Conservation (phyloP, 2,329 filamentous ascomycete species). For the Diaporthe citrichinensis region DNA sequence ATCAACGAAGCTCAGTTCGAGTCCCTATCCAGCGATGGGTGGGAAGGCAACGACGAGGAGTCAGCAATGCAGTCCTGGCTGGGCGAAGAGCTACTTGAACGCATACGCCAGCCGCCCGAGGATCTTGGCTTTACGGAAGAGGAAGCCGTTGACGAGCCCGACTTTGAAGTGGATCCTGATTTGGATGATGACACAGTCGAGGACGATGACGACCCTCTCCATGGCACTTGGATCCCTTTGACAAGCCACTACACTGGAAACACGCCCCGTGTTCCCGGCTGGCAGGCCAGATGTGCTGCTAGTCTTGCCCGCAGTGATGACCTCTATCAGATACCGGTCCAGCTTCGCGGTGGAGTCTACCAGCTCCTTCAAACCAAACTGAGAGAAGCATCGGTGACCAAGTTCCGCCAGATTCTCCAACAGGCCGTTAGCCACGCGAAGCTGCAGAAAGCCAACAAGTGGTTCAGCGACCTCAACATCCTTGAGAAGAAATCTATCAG, state of each 20-base stretch:
- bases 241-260: constrained; percentile 57
- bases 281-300: constrained; percentile 40
- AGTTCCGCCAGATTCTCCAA: constrained; percentile 64
- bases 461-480: constrained; percentile 67
- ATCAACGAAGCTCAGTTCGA: constrained; percentile 75
- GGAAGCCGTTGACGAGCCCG: constrained; percentile 70
- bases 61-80: constrained; percentile 55
- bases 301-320: constrained; percentile 56
- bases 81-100: constrained; percentile 68
- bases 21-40: constrained; percentile 68
- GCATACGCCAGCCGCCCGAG: constrained; percentile 38
- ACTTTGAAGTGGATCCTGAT: constrained; percentile 63
- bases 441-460: constrained; percentile 69
- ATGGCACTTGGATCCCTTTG: constrained; percentile 59
- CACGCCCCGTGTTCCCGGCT: constrained; percentile 45
- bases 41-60: constrained; percentile 47
- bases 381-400: constrained; percentile 60
- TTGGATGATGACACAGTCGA: constrained; percentile 54
- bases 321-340: constrained; percentile 71
- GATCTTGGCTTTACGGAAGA: constrained; percentile 45
- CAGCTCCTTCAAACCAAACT: constrained; percentile 70
- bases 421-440: constrained; percentile 65
- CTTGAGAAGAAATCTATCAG: constrained; percentile 56
- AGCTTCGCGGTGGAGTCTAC: constrained; percentile 76
- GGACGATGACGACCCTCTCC: constrained; percentile 56